These are phyloP conservation scores for Phytophthora brassicae DNA, from an alignment of 352 stramenopile genomes.

Conservation along the genomic window DNA sequence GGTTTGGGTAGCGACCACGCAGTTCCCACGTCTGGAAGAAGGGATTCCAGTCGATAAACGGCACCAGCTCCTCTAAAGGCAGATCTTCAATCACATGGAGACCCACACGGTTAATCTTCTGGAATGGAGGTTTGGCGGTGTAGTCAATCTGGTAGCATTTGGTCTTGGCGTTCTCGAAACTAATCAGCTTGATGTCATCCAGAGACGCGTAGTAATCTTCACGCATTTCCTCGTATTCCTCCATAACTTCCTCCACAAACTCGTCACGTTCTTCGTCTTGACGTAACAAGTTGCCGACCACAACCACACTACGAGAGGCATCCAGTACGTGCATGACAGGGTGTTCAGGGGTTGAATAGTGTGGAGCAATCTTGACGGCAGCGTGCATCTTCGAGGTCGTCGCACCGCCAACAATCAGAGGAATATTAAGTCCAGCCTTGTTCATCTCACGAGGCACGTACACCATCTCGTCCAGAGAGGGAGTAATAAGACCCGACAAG, in stretches of 20 bases:
- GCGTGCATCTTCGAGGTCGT: conserved; percentile 99
- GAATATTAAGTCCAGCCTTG: conserved; percentile 92
- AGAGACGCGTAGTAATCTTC: conserved; percentile 86
- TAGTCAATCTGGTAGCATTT: conserved; percentile 93
- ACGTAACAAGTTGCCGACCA: conserved; percentile 92
- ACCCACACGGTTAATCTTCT: conserved; percentile 84
- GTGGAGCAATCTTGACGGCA: conserved; percentile 96
- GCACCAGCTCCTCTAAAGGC: conserved; percentile 87
- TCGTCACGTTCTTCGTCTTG: conserved; percentile 89
- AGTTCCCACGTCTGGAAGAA: conserved; percentile 99
- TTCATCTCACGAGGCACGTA: conserved; percentile 95
- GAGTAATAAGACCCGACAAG: conserved; percentile 97
- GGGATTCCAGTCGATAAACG: conserved; percentile 99
- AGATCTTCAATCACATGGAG: conserved; percentile 88
- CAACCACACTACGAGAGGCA: conserved; percentile 94
- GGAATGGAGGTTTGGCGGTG: conserved; percentile 74
- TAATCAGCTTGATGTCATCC: conserved; percentile 69
- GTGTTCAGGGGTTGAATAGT: conserved; percentile 94
- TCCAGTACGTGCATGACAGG: conserved; percentile 98
- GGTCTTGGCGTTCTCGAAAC: conserved; percentile 47
- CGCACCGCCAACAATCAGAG: conserved; percentile 96
- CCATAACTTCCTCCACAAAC: conserved; percentile 93
- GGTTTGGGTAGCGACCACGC: conserved; percentile 96
- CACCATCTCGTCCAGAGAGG: conserved; percentile 98
- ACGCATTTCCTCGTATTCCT: conserved; percentile 92